Percentiles rank a stretch among this genome's conserved stretches.
These are phyloP conservation scores for Primulina huaijiensis DNA, from an alignment of 257 asterid species.

Conservation along the genomic window DNA sequence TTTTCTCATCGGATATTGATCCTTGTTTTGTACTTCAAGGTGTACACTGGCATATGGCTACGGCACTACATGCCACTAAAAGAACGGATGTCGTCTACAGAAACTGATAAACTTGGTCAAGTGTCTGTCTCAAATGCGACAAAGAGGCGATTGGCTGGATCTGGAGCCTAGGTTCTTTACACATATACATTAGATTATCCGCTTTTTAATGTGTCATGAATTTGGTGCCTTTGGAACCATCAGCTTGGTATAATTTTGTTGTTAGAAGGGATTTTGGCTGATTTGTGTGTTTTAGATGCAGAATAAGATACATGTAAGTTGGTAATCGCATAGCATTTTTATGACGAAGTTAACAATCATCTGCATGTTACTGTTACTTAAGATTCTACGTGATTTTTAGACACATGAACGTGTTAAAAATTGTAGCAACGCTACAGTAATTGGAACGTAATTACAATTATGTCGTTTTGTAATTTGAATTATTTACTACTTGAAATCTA, in stretches of 20 bases:
- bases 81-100: constrained; percentile 50
- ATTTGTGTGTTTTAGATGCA: neutral
- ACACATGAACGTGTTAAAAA: too few relatives aligned
- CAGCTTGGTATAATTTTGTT: neutral
- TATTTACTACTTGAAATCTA: too few relatives aligned
- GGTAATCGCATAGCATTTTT: neutral
- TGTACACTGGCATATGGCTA: constrained; percentile 90
- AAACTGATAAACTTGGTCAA: constrained; percentile 71
- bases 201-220: constrained; percentile 11
- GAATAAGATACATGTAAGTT: neutral
- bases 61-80: constrained; percentile 67
- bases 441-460: too few relatives aligned
- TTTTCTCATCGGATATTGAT: constrained; percentile 7
- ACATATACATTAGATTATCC: constrained; percentile 7
- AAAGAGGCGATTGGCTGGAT: constrained; percentile 84
- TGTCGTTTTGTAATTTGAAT: too few relatives aligned
- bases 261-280: neutral
- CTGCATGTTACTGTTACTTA: neutral
- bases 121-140: constrained; percentile 88
- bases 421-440: too few relatives aligned
- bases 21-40: constrained; percentile 41
- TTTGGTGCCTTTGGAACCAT: neutral
- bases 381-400: too few relatives aligned
- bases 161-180: constrained; percentile 47
- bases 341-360: neutral